phyloP scores from a whole-genome alignment of 2,329 filamentous ascomycete species.

The Scedosporium aurantiacum region DNA sequence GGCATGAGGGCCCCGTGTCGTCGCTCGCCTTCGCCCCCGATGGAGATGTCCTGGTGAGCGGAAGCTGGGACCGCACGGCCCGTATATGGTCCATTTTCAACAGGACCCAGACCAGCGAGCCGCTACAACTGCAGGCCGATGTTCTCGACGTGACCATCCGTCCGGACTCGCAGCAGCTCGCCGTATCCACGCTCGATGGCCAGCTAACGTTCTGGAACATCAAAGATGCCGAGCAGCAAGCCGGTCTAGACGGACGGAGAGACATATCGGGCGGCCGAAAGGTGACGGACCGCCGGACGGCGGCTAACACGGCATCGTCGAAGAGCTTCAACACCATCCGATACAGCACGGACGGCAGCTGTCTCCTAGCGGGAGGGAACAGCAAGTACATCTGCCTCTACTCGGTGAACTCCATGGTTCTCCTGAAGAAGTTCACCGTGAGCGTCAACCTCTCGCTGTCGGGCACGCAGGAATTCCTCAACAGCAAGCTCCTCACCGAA shows the following conservation, averaged over 20 bases:
- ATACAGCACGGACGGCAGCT: slow-evolving; percentile 88
- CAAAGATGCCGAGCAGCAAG: slow-evolving; percentile 73
- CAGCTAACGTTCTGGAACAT: slow-evolving; percentile 94
- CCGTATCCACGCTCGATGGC: slow-evolving; percentile 85
- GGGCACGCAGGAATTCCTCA: slow-evolving; percentile 93
- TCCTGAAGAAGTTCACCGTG: slow-evolving; percentile 92
- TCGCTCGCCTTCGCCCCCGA: slow-evolving; percentile 81
- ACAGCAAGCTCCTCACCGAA: slow-evolving; percentile 84
- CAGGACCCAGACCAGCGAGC: slow-evolving; percentile 88
- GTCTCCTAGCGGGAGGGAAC: slow-evolving; percentile 81
- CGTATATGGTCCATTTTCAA: slow-evolving; percentile 94
- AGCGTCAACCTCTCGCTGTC: slow-evolving; percentile 92
- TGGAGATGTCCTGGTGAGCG: slow-evolving; percentile 72
- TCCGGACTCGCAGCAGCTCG: slow-evolving; percentile 83
- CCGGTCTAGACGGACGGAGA: slow-evolving; percentile 77
- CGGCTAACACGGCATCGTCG: slow-evolving; percentile 79
- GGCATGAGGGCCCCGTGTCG: slow-evolving; percentile 89
- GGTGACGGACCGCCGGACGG: slow-evolving; percentile 75
- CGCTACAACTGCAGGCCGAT: slow-evolving; percentile 83
- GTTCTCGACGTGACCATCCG: slow-evolving; percentile 77
- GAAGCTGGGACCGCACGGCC: slow-evolving; percentile 94
- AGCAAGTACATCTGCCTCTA: slow-evolving; percentile 99
- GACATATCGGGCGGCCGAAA: slow-evolving; percentile 91
- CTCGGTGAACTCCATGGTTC: slow-evolving; percentile 81
- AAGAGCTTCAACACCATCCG: slow-evolving; percentile 82